A percentile compares a stretch with the other conserved stretches of the same genome.
These are phyloP conservation scores for Dryas alaskensis DNA, from an alignment of 306 rosid genomes.

Conservation along the genomic window DNA sequence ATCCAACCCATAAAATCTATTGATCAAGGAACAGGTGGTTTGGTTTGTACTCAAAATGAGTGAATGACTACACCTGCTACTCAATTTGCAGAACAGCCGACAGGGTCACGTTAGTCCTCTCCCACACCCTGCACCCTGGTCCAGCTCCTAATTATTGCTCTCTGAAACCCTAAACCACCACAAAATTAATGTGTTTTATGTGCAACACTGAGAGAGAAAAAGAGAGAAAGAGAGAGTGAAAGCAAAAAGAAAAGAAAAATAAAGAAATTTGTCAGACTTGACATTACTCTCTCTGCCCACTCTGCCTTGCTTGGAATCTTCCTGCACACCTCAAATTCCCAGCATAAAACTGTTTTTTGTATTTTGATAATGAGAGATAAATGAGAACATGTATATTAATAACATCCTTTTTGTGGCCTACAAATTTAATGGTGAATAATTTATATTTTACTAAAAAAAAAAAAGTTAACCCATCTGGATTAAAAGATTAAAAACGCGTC, in stretches of 20 bases:
- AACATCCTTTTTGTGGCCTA: too few relatives aligned
- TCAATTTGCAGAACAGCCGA: slow-evolving; percentile 62
- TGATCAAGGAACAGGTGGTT: slow-evolving; percentile 41
- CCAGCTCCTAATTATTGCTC: slow-evolving; percentile 63
- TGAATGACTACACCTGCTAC: slow-evolving; percentile 24
- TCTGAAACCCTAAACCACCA: slow-evolving; percentile 45
- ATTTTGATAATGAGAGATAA: too few relatives aligned
- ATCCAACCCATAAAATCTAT: slow-evolving; percentile 46
- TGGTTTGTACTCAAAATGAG: slow-evolving; percentile 37
- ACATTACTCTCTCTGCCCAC: neutral
- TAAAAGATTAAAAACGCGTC: too few relatives aligned
- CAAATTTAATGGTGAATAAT: too few relatives aligned
- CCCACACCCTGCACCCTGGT: slow-evolving; percentile 59
- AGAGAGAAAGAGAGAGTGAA: neutral
- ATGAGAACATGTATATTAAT: too few relatives aligned
- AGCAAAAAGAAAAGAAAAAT: neutral
- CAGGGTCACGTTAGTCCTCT: slow-evolving; percentile 80
- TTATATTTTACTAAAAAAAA: too few relatives aligned
- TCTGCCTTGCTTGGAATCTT: slow-evolving; percentile 37
- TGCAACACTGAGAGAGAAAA: slow-evolving; percentile 18
- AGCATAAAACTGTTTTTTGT: neutral
- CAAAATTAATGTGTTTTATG: slow-evolving; percentile 35
- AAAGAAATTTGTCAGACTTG: slow-evolving; percentile 13
- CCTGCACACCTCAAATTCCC: slow-evolving; percentile 33
- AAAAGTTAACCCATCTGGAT: too few relatives aligned